phyloP scores from a whole-genome alignment of 2,329 filamentous ascomycete species.

The Penicillium italicum region DNA sequence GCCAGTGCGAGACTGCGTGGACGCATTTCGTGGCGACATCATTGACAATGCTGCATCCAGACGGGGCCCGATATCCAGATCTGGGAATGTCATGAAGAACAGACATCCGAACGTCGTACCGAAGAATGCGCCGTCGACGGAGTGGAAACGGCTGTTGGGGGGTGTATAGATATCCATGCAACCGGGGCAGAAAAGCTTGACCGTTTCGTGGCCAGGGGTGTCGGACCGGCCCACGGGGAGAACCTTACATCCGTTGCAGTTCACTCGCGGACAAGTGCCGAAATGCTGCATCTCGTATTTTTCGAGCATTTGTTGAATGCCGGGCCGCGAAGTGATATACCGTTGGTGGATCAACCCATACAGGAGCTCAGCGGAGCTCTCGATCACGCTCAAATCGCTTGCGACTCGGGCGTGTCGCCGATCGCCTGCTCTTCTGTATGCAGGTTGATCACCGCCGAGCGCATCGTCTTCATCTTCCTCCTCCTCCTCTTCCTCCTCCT shows the following conservation, averaged over 20 bases:
- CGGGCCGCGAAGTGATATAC: conserved; percentile 93
- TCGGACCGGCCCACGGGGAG: conserved; percentile 92
- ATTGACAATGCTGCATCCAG: conserved; percentile 48
- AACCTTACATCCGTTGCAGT: conserved; percentile 85
- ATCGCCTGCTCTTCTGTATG: conserved; percentile 55
- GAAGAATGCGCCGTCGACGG: conserved; percentile 96
- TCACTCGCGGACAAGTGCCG: conserved; percentile 87
- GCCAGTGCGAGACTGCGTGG: conserved; percentile 34
- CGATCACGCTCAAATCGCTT: conserved; percentile 90
- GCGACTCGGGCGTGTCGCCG: conserved; percentile 81
- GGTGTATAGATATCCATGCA: conserved; percentile 97
- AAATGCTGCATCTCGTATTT: conserved; percentile 98
- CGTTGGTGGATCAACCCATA: conserved; percentile 98
- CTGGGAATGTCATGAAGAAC: conserved; percentile 97
- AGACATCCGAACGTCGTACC: conserved; percentile 94
- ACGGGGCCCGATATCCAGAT: conserved; percentile 77
- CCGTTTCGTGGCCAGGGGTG: conserved; percentile 92
- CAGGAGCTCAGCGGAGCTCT: conserved; percentile 95
- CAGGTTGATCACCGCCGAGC: conserved; percentile 54
- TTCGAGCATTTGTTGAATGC: conserved; percentile 98
- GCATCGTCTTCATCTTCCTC: conserved; percentile 67
- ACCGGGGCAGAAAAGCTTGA: conserved; percentile 96
- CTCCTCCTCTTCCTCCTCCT: conserved; percentile 64
- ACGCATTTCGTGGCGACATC: conserved; percentile 23
- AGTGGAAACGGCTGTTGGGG: conserved; percentile 94